Base-by-base conservation (phyloP, 2,329 filamentous ascomycete species). In the Penicillium hesseltinei region DNA sequence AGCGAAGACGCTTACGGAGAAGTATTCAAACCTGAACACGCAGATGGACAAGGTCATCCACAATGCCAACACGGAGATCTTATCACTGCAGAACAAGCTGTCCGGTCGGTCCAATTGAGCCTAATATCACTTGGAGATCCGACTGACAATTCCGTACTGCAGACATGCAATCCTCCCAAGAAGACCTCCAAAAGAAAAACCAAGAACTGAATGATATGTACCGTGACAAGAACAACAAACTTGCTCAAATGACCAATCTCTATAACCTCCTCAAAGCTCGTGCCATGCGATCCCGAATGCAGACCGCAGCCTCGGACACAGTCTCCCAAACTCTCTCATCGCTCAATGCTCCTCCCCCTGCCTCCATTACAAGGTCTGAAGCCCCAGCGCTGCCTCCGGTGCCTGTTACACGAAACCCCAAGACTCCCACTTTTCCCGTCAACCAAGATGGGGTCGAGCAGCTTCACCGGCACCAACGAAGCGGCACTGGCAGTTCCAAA, bases 21-120 rank as follows among this genome's bases (percentile, higher is more conserved):
- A 90, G 71, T 91, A 89, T 69, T 77, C 81, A 1, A 78, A 73
- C 2, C 75, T 94, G 17, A 88, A 80, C 62, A 75, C 81, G 13
- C 83, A 90, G 43, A 81, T 92, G 69, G 88, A 94, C 65, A 88
- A 88, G 65, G 79, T 90, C 1, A 83, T 92, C 45, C 84, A 86
- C 60, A 87, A 93, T 59, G 89, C 90, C 8, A 92, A 93, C 66
- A 73, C 83, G 0, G 86, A 93, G 66, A 88, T 93, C 54, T 80
- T 83, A 25, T 81, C 74, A 40, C 75, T 94, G 15, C 85, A 88
- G 51, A 82, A 84, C 31, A 88, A 85, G 67, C 70, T 92, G 27
- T 76, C 82, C 56, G 79, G 89, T 89, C 61, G 55, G 80, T 65
- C n/a, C 29, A 13, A 35, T 40, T 51, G 23, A 17, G 35, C 8